Evolutionary conservation across 129 eudicot genomes (phyloP), one percentile per base, ranked within the genome.

Genomic region (Lactuca sativa): DNA sequence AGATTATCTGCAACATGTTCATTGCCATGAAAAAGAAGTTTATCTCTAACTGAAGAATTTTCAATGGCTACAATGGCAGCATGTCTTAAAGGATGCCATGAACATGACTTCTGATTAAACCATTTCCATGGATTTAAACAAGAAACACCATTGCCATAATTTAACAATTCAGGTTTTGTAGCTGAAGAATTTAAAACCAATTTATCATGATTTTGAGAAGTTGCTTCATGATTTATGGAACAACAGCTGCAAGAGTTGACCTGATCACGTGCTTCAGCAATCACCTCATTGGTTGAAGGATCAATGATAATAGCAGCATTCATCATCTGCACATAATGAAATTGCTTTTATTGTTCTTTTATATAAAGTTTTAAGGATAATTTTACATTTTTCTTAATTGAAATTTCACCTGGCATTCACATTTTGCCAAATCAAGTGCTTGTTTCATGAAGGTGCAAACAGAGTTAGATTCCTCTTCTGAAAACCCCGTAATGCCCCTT

Each of bases 61-160:
- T 93, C 95, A 43, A 93, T 87, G 25, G 99, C 97, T 54, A 83
- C 89, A 77, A 89, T 80, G 51, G 99, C 99, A 80, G 99, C 99
- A 82, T 95, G 97, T 41, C 84, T 73, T 62, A 95, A 78, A 71
- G 99, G 99, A 71, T 95, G 92, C 91, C 95, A 82, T 47, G 59
- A 80, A 76, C 79, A 62, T 14, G 60, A 60, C 32, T 71, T 76
- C 73, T 64, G 80, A 64, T 81, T 84, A 34, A 80, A 25, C 99
- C 97, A 95, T 49, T 61, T 60, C 95, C 90, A 85, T 44, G 96
- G 97, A 83, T 95, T 69, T 57, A 95, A 78, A 77, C 99, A 95
- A 21, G 92, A 77, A 62, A 86, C 88, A 66, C 62, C 34, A 6
- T 56, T 87, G 67, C 62, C 34, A 6, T 56, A 11, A 72, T 38